Conservation (phyloP, 495 filamentous ascomycete species). For the Aspergillus cavernicola region DNA sequence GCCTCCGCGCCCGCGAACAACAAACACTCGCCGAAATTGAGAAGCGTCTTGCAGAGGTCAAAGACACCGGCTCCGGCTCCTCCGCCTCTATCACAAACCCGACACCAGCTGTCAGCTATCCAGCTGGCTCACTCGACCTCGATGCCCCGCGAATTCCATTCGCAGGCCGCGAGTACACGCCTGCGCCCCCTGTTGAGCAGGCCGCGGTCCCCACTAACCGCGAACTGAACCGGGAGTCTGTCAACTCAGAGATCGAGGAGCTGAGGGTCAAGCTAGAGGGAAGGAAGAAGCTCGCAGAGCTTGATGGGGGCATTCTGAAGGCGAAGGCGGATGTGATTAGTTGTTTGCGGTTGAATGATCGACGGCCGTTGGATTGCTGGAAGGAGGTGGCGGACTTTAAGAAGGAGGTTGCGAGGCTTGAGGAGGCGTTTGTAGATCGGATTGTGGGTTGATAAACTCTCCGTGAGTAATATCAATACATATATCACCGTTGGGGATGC, state of each 20-base stretch:
- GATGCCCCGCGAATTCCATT: conserved; percentile 48
- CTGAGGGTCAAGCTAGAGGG: conserved; percentile 70
- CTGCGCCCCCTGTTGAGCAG: conserved; percentile 21
- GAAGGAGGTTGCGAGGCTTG: conserved; percentile 76
- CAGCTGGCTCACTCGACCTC: conserved; percentile 42
- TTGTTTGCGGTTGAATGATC: conserved; percentile 81
- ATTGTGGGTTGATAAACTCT: conserved; percentile 64
- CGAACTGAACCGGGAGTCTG: conserved; percentile 49
- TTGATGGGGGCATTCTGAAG: conserved; percentile 63
- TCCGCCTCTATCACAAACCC: conserved; percentile 26
- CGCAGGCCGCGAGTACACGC: conserved; percentile 40
- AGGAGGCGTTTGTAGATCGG: conserved; percentile 82
- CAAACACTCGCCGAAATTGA: conserved; percentile 52
- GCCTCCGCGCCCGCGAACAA: conserved; percentile 62
- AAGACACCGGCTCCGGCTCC: conserved; percentile 30
- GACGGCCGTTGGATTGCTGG: conserved; percentile 93
- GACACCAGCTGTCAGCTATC: conserved; percentile 32
- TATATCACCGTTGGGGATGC: no score
- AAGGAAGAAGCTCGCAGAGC: conserved; percentile 64
- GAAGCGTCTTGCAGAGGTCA: conserved; percentile 50
- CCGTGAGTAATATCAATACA: no score
- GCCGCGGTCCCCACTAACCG: conserved; percentile 29
- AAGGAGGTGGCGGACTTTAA: conserved; percentile 89
- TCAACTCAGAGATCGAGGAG: conserved; percentile 66
- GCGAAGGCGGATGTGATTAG: conserved; percentile 74